Percentiles rank a stretch among this genome's conserved stretches.
phyloP scores from a whole-genome alignment of 2,329 filamentous ascomycete species.

The Pseudogymnoascus sp. region DNA sequence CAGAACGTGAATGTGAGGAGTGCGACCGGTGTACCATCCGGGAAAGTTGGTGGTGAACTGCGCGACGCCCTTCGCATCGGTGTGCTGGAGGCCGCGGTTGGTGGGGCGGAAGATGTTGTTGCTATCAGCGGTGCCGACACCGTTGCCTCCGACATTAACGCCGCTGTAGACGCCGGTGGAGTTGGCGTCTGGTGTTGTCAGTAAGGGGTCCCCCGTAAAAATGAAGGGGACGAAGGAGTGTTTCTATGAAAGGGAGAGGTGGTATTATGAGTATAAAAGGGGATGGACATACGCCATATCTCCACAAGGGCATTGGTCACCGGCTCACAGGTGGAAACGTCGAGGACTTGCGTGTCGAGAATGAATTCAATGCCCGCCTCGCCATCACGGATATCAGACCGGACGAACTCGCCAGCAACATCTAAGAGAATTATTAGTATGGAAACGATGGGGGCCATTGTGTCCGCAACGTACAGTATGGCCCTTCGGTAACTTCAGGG shows the following conservation, averaged over 20 bases:
- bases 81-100: conserved; percentile 36
- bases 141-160: conserved; percentile 35
- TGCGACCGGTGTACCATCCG: conserved; percentile 39
- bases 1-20: conserved; percentile 43
- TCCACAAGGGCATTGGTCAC: conserved; percentile 31
- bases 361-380: conserved; percentile 34
- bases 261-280: background rate
- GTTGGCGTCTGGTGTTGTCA: conserved; percentile 29
- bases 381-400: conserved; percentile 31
- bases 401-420: conserved; percentile 33
- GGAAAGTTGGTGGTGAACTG: conserved; percentile 38
- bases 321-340: conserved; percentile 36
- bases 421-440: conserved; percentile 20
- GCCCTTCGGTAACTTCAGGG: conserved; percentile 47
- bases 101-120: conserved; percentile 35
- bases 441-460: conserved; percentile 15
- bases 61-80: conserved; percentile 35
- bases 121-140: conserved; percentile 29
- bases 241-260: background rate
- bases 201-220: background rate
- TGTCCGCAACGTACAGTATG: conserved; percentile 37
- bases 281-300: conserved; percentile 30
- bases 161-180: conserved; percentile 34
- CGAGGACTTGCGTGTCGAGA: conserved; percentile 35
- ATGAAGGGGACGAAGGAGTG: background rate